A percentile compares a stretch with the other conserved stretches of the same genome.
These are phyloP conservation scores for Teratosphaeria gauchensis DNA, from an alignment of 2,329 filamentous ascomycete genomes.

Conservation along the genomic window DNA sequence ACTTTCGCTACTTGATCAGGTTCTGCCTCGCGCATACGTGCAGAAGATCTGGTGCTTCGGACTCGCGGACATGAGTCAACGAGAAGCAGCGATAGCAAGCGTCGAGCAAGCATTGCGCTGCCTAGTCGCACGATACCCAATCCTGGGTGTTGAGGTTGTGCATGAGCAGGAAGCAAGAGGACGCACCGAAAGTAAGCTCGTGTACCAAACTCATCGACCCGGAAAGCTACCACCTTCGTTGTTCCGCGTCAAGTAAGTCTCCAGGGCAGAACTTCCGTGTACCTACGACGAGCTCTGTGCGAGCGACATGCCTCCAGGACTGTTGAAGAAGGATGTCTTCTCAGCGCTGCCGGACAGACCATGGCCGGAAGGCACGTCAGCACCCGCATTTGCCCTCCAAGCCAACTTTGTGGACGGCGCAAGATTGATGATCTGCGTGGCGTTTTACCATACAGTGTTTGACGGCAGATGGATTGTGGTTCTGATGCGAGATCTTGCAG, in stretches of 20 bases:
- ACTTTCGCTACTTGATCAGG: neutral
- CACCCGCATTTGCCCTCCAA: neutral
- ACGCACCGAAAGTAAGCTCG: neutral
- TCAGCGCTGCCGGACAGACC: neutral
- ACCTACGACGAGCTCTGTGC: neutral
- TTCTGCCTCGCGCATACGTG: neutral
- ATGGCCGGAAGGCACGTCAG: neutral
- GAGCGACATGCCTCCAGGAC: neutral
- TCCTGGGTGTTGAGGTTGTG: neutral
- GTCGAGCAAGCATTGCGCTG: neutral
- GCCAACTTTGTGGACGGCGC: neutral
- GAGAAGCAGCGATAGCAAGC: neutral
- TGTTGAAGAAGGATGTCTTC: neutral
- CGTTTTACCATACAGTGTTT: too few relatives aligned
- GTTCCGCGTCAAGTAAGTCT: neutral
- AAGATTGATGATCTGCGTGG: neutral
- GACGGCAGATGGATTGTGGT: too few relatives aligned
- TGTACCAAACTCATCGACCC: neutral
- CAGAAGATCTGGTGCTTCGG: neutral
- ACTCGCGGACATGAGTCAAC: neutral
- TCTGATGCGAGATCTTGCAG: too few relatives aligned
- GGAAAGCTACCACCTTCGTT: neutral
- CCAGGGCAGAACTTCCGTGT: neutral
- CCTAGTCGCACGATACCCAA: neutral
- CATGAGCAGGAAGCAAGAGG: neutral